Conservation (phyloP, 306 rosid genomes). For the Cotoneaster glaucophyllus region DNA sequence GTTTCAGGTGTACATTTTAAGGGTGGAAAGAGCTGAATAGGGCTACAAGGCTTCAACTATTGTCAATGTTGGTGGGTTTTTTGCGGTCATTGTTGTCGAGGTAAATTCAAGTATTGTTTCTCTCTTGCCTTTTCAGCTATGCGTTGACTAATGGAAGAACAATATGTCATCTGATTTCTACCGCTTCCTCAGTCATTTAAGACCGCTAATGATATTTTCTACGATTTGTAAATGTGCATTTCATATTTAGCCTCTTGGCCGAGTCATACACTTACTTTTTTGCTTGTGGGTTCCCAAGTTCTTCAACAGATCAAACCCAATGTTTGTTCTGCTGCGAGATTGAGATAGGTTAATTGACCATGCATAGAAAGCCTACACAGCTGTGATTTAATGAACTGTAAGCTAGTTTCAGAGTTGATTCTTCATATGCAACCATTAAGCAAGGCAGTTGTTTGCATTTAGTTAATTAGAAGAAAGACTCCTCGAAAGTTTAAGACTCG, state of each 20-base stretch:
- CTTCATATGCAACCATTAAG: not conserved
- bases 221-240: not conserved
- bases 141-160: not conserved
- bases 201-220: not conserved
- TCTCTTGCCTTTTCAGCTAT: not conserved
- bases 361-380: not conserved
- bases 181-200: not conserved
- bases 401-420: not conserved
- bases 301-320: not conserved
- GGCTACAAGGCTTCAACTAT: constrained; percentile 4
- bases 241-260: not conserved
- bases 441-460: not conserved
- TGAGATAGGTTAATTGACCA: not conserved
- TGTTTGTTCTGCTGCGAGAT: not conserved
- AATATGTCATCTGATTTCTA: not conserved
- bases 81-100: not conserved
- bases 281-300: not conserved
- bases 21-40: constrained; percentile 37
- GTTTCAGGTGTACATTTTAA: constrained; percentile 52
- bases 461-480: not conserved
- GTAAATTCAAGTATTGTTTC: not conserved
- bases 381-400: not conserved
- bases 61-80: constrained; percentile 16
- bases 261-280: too few relatives aligned
- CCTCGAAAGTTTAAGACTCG: not conserved